A percentile compares a stretch with the other conserved stretches of the same genome.
These are phyloP conservation scores for Colletotrichum kahawae DNA, from an alignment of 2,329 filamentous ascomycete species.

Conservation along the genomic window DNA sequence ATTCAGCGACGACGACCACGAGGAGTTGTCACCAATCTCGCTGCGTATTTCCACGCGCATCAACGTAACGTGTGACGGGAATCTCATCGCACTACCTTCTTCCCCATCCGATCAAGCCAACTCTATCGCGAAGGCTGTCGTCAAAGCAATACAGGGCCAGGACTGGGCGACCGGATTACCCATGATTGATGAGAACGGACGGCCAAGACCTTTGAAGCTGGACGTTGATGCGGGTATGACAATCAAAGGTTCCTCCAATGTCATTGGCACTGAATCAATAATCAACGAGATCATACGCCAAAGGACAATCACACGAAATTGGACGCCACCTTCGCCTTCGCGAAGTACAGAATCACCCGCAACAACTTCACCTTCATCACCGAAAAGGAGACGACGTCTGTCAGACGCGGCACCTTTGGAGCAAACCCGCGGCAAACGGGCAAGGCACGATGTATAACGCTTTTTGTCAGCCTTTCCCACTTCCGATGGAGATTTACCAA, in stretches of 20 bases:
- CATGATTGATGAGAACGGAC: conserved; percentile 51
- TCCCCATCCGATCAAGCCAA: conserved; percentile 44
- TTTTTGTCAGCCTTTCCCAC: not conserved
- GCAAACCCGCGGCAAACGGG: conserved; percentile 25
- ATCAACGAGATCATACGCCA: conserved; percentile 32
- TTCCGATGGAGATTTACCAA: not conserved
- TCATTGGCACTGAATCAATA: conserved; percentile 41
- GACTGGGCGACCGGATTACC: conserved; percentile 47
- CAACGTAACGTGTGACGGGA: conserved; percentile 51
- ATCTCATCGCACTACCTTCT: conserved; percentile 49
- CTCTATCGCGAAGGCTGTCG: conserved; percentile 48
- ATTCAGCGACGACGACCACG: not conserved
- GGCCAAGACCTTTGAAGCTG: conserved; percentile 44
- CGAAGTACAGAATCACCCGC: not conserved
- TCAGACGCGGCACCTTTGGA: conserved; percentile 24
- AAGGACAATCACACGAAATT: not conserved
- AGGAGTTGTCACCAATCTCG: conserved; percentile 42
- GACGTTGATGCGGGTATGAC: conserved; percentile 51
- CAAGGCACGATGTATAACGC: conserved; percentile 23
- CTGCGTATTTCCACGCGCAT: conserved; percentile 55
- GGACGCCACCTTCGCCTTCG: not conserved
- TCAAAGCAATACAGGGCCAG: conserved; percentile 42
- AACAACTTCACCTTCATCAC: not conserved
- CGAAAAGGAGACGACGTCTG: conserved; percentile 19
- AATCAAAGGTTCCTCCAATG: conserved; percentile 48